Evolutionary conservation across 352 stramenopile genomes (phyloP).

Genomic region (Aphanomyces cochlioides): DNA sequence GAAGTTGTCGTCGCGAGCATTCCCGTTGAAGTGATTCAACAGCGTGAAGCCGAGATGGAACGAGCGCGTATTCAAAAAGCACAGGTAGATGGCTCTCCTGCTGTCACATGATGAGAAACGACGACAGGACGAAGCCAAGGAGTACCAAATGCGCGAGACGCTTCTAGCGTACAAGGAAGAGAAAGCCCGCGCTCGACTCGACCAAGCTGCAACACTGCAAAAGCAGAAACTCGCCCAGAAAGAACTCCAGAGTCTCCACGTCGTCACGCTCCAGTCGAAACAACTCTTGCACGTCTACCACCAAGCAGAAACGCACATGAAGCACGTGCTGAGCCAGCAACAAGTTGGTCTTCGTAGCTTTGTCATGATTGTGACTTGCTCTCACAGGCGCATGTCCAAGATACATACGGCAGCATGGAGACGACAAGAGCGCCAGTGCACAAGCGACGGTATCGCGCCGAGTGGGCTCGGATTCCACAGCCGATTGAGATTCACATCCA

Average conservation of each 20-base stretch:
- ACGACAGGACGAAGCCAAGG: slow-evolving; percentile 37
- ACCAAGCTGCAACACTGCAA: slow-evolving; percentile 41
- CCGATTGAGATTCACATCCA: slow-evolving; percentile 61
- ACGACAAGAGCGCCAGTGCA: slow-evolving; percentile 40
- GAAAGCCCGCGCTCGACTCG: slow-evolving; percentile 36
- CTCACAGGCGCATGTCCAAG: slow-evolving; percentile 42
- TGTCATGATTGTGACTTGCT: not conserved
- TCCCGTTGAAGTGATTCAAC: slow-evolving; percentile 55
- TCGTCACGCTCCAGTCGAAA: slow-evolving; percentile 44
- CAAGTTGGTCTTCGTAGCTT: slow-evolving; percentile 29
- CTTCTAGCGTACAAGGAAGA: slow-evolving; percentile 47
- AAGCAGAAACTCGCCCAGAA: slow-evolving; percentile 43
- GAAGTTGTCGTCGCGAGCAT: slow-evolving; percentile 60
- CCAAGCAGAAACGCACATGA: slow-evolving; percentile 61
- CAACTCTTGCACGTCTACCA: slow-evolving; percentile 67
- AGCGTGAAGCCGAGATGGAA: slow-evolving; percentile 59
- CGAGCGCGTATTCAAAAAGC: slow-evolving; percentile 45
- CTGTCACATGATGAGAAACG: not conserved
- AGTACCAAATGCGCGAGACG: slow-evolving; percentile 49
- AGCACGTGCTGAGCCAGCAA: slow-evolving; percentile 50
- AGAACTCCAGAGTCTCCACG: slow-evolving; percentile 47
- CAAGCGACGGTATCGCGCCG: slow-evolving; percentile 55
- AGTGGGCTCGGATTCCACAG: slow-evolving; percentile 70
- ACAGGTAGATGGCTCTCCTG: slow-evolving; percentile 33
- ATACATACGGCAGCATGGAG: slow-evolving; percentile 55